Conservation (phyloP, 768 basidiomycete genomes). For the Leccinum barrowsii region DNA sequence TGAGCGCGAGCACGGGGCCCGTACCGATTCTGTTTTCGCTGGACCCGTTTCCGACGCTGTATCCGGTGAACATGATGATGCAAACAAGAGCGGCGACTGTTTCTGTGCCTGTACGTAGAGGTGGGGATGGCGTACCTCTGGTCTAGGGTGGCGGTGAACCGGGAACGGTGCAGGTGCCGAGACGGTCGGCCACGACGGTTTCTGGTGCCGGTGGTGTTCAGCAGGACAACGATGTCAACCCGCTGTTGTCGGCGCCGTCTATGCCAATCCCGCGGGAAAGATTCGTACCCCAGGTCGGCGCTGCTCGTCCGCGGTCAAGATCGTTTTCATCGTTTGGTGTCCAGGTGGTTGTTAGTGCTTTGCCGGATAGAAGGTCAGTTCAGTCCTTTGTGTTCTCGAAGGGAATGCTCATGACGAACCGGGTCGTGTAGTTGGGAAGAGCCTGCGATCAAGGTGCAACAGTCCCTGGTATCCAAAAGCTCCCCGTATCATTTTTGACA, state of each 20-base stretch:
- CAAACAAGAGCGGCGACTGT: conserved; percentile 31
- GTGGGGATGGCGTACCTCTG: background rate
- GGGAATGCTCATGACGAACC: background rate
- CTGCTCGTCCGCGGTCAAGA: conserved; percentile 54
- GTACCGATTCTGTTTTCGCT: conserved; percentile 59
- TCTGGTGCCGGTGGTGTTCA: background rate
- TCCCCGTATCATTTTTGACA: no score
- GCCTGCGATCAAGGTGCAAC: conserved; percentile 11
- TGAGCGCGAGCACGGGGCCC: conserved; percentile 48
- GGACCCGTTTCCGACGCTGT: conserved; percentile 41
- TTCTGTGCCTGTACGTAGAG: conserved; percentile 29
- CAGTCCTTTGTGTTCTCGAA: background rate
- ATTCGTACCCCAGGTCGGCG: conserved; percentile 56
- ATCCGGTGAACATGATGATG: background rate
- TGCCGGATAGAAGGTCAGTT: conserved; percentile 19
- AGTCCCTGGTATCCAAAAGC: no score
- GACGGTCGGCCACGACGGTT: conserved; percentile 8
- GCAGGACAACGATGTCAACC: background rate
- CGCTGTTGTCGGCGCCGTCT: background rate
- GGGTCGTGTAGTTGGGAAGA: conserved; percentile 22
- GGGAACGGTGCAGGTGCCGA: conserved; percentile 17
- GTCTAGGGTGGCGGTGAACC: background rate
- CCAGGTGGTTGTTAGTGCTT: conserved; percentile 1
- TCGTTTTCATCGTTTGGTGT: conserved; percentile 74
- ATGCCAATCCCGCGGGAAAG: conserved; percentile 51